phyloP scores from a whole-genome alignment of 202 grass and related monocot genomes.

The Zizania palustris region DNA sequence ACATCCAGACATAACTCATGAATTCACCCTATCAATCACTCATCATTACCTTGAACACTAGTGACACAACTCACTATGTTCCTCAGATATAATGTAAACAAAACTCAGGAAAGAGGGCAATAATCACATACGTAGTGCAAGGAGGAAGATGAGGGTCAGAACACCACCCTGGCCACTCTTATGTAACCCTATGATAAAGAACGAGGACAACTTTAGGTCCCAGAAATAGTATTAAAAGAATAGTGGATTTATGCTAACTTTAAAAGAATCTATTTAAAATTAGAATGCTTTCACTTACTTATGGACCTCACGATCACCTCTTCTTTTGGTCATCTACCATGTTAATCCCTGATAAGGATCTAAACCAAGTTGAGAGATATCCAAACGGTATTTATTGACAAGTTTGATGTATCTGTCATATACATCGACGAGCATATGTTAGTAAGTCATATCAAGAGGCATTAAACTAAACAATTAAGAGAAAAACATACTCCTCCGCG shows the following conservation, averaged over 20 bases:
- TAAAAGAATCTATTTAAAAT: not conserved
- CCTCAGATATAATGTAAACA: not conserved
- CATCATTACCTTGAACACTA: no score
- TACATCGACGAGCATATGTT: not conserved
- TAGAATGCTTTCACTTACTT: slow-evolving; percentile 57
- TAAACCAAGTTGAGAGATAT: slow-evolving; percentile 84
- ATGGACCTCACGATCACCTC: slow-evolving; percentile 77
- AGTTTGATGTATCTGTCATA: slow-evolving; percentile 76
- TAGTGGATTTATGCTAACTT: not conserved
- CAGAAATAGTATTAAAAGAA: not conserved
- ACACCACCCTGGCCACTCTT: slow-evolving; percentile 82
- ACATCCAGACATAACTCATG: no score
- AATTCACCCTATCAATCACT: no score
- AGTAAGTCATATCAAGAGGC: slow-evolving; percentile 6
- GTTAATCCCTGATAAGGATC: slow-evolving; percentile 61
- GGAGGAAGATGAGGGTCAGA: slow-evolving; percentile 83
- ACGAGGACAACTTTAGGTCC: slow-evolving; percentile 3
- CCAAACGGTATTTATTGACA: slow-evolving; percentile 73
- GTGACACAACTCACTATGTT: no score
- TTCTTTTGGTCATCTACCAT: slow-evolving; percentile 92
- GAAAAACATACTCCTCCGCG: slow-evolving; percentile 68
- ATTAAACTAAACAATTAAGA: slow-evolving; percentile 7
- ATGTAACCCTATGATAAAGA: slow-evolving; percentile 49
- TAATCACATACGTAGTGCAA: slow-evolving; percentile 70
- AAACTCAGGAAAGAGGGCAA: slow-evolving; percentile 3